These are phyloP conservation scores for Quercus mongolica DNA, from an alignment of 306 rosid species.

Conservation along the genomic window DNA sequence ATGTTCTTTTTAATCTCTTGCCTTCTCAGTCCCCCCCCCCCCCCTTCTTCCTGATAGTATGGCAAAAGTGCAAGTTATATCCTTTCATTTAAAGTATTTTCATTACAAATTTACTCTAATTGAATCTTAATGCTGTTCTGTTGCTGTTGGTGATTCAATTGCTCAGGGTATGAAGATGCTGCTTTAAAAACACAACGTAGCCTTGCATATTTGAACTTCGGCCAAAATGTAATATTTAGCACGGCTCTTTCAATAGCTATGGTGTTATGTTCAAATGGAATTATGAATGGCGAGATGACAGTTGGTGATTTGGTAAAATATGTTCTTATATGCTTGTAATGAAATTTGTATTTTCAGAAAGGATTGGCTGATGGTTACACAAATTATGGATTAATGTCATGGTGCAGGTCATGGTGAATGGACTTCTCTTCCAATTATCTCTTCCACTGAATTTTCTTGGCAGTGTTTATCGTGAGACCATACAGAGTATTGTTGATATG, in stretches of 20 bases:
- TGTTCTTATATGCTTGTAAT: no score
- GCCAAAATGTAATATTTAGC: conserved; percentile 91
- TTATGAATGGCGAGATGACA: no score
- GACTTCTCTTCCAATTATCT: no score
- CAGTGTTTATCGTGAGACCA: conserved; percentile 94
- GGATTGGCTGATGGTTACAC: no score
- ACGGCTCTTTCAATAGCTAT: conserved; percentile 89
- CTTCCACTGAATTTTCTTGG: conserved; percentile 58
- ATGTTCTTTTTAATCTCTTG: neutral
- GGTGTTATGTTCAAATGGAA: no score
- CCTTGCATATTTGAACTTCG: conserved; percentile 84
- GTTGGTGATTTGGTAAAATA: no score
- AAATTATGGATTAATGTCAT: no score
- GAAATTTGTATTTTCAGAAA: no score
- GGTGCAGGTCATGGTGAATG: no score
- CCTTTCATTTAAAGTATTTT: neutral
- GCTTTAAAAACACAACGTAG: conserved; percentile 92
- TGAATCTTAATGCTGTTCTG: conserved; percentile 15
- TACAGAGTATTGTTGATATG: conserved; percentile 96
- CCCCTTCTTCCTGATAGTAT: no score
- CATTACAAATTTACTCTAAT: neutral
- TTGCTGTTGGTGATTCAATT: conserved; percentile 25
- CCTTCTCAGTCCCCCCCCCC: no score
- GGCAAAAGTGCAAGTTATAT: no score
- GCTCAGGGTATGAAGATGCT: conserved; percentile 85